These are phyloP conservation scores for Cucurbita maxima DNA, from an alignment of 306 rosid genomes.

Conservation along the genomic window DNA sequence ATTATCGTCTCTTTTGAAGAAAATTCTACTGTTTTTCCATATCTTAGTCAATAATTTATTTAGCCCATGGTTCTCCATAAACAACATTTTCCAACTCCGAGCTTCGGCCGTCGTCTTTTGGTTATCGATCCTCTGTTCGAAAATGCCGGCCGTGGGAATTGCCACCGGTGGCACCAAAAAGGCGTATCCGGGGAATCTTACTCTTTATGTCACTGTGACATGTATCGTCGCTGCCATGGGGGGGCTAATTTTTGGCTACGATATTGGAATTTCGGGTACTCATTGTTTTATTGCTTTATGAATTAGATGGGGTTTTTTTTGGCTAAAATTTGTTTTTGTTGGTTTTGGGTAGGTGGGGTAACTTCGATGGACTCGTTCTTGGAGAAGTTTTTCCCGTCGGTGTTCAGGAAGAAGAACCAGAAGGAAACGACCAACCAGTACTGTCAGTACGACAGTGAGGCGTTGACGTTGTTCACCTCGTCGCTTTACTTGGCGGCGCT, in stretches of 20 bases:
- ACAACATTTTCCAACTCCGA: background rate
- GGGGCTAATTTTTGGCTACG: conserved; percentile 63
- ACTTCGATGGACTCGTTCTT: conserved; percentile 58
- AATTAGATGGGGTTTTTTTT: background rate
- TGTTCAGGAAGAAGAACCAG: conserved; percentile 19
- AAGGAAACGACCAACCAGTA: conserved; percentile 20
- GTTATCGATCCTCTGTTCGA: background rate
- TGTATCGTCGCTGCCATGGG: conserved; percentile 70
- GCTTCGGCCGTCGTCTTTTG: too few species aligned
- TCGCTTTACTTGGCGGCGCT: conserved; percentile 57
- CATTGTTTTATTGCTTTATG: too few species aligned
- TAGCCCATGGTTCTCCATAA: background rate
- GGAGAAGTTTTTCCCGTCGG: conserved; percentile 36
- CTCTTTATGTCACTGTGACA: conserved; percentile 37
- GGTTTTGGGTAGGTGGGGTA: conserved; percentile 37
- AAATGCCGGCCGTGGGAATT: conserved; percentile 43
- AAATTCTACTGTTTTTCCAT: too few species aligned
- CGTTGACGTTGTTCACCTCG: conserved; percentile 52
- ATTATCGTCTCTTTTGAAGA: too few species aligned
- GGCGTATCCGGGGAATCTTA: conserved; percentile 48
- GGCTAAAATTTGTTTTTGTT: too few species aligned
- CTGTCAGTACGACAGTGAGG: conserved; percentile 43
- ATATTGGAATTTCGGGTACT: conserved; percentile 63
- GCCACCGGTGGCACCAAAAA: conserved; percentile 7
- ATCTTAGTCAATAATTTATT: background rate